phyloP scores from a whole-genome alignment of 2,329 filamentous ascomycete species.

The Ceratocystis eucalypticola region DNA sequence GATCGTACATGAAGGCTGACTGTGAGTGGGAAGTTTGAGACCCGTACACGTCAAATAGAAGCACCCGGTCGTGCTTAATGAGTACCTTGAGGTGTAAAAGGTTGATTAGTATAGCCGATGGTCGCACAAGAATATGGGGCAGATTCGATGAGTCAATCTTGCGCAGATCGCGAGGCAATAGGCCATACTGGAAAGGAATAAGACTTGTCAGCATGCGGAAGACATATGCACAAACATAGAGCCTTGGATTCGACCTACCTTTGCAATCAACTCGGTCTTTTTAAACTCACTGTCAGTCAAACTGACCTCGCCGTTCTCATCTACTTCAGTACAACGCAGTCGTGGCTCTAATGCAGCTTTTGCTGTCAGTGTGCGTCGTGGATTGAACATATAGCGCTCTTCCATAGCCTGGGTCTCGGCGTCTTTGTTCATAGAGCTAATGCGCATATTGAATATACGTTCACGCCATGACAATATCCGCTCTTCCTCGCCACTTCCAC shows the following conservation, averaged over 20 bases:
- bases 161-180: conserved; percentile 83
- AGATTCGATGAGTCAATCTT: conserved; percentile 96
- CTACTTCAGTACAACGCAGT: conserved; percentile 86
- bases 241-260: conserved; percentile 37
- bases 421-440: conserved; percentile 18
- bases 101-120: conserved; percentile 86
- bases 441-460: conserved; percentile 16
- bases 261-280: conserved; percentile 92
- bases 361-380: conserved; percentile 41
- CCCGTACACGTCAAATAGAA: conserved; percentile 93
- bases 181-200: conserved; percentile 52
- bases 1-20: conserved; percentile 93
- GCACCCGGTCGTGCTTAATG: conserved; percentile 85
- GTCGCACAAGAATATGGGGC: conserved; percentile 87
- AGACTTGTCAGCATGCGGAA: conserved; percentile 20
- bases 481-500: conserved; percentile 11
- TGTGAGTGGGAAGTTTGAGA: conserved; percentile 90
- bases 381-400: conserved; percentile 18
- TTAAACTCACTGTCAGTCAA: conserved; percentile 92
- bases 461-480: conserved; percentile 18
- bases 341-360: conserved; percentile 76
- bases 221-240: not conserved
- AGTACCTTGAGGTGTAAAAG: conserved; percentile 90
- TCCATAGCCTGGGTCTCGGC: conserved; percentile 12
- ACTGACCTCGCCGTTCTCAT: conserved; percentile 82